These are phyloP conservation scores for Adansonia digitata DNA, from an alignment of 345 rosid species.

Conservation along the genomic window DNA sequence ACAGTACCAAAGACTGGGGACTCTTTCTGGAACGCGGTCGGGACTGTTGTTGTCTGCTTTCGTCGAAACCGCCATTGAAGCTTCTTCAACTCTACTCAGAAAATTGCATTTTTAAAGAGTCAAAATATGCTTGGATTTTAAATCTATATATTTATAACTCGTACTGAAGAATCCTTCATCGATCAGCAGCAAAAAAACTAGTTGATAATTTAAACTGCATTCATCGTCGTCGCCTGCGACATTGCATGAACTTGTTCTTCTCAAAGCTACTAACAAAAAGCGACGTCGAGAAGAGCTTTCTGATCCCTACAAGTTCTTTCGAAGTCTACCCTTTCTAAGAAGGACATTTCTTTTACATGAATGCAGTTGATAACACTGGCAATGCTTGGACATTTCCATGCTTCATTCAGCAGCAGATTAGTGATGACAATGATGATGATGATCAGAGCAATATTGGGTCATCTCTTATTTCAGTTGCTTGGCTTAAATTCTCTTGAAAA, in stretches of 20 bases:
- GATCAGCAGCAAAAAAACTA: neutral
- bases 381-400: neutral
- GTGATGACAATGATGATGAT: no score
- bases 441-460: neutral
- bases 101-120: neutral
- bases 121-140: neutral
- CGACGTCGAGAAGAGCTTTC: neutral
- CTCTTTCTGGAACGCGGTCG: neutral
- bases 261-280: neutral
- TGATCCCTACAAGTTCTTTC: neutral
- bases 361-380: neutral
- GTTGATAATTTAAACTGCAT: no score
- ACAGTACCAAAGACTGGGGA: no score
- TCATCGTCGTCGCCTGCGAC: no score
- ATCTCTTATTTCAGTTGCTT: neutral
- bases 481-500: neutral
- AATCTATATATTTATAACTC: neutral
- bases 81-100: neutral
- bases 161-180: neutral
- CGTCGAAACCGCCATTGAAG: neutral
- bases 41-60: neutral
- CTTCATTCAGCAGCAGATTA: neutral
- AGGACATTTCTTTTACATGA: neutral
- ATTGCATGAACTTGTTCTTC: no score
- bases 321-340: neutral